Percentiles rank a stretch among this genome's conserved stretches.
Evolutionary conservation across 768 basidiomycete genomes (phyloP).

Genomic region (Phanerochaete carnosa): DNA sequence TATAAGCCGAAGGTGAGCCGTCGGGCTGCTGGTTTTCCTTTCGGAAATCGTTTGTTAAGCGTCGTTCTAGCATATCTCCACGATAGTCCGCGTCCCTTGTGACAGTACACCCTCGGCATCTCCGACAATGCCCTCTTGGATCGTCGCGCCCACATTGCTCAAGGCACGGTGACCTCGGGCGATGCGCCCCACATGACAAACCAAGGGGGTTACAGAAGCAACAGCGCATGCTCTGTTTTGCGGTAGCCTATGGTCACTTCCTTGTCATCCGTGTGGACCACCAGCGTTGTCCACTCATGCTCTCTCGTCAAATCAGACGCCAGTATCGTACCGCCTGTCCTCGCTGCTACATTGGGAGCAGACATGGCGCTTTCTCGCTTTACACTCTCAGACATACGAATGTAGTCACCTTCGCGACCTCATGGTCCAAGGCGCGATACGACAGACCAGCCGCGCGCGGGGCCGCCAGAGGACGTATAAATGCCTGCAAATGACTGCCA

Average conservation of each 20-base stretch:
- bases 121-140: conserved; percentile 1
- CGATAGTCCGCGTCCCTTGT: background rate
- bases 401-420: background rate
- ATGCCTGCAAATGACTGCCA: background rate
- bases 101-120: background rate
- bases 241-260: background rate
- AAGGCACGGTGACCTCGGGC: background rate
- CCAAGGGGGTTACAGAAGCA: background rate
- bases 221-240: background rate
- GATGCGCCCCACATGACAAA: background rate
- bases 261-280: background rate
- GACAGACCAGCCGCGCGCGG: background rate
- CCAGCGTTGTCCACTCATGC: background rate
- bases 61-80: background rate
- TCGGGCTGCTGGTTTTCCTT: background rate
- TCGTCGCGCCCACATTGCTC: background rate
- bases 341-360: background rate
- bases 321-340: background rate
- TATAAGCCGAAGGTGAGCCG: conserved; percentile 4
- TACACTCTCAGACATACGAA: background rate
- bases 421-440: background rate
- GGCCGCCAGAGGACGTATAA: background rate
- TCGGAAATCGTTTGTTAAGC: background rate
- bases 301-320: background rate
- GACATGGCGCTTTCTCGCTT: background rate